Conservation (phyloP, 495 filamentous ascomycete genomes). For the Neurospora sp. region DNA sequence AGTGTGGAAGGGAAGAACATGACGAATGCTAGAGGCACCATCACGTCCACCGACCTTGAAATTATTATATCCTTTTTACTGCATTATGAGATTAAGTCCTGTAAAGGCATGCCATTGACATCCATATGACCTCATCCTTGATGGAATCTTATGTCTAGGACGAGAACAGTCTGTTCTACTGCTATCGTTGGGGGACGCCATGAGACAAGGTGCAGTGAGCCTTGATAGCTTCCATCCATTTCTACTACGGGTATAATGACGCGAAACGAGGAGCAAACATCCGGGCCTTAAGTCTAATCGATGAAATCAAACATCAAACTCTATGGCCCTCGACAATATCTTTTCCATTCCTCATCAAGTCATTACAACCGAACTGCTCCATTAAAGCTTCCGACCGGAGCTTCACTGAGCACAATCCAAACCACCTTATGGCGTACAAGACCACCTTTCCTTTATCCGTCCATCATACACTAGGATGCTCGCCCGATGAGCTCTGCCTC, state of each 20-base stretch:
- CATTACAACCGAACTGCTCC: background rate
- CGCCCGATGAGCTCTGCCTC: slow-evolving; percentile 16
- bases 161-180: background rate
- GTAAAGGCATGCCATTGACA: background rate
- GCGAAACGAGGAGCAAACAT: background rate
- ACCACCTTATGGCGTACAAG: background rate
- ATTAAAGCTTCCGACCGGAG: background rate
- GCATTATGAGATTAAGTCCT: background rate
- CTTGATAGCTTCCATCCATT: background rate
- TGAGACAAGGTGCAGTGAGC: background rate
- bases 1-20: background rate
- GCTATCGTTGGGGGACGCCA: background rate
- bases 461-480: background rate
- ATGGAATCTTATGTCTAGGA: background rate
- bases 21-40: background rate
- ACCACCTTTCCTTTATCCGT: background rate
- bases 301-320: background rate
- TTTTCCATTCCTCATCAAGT: background rate
- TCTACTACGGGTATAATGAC: background rate
- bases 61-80: background rate
- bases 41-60: background rate
- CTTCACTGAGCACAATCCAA: background rate
- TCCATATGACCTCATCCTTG: background rate
- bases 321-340: background rate
- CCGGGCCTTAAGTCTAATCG: background rate